Base-by-base conservation (phyloP, 202 grass and related monocot species). In the Sporobolus alterniflorus region DNA sequence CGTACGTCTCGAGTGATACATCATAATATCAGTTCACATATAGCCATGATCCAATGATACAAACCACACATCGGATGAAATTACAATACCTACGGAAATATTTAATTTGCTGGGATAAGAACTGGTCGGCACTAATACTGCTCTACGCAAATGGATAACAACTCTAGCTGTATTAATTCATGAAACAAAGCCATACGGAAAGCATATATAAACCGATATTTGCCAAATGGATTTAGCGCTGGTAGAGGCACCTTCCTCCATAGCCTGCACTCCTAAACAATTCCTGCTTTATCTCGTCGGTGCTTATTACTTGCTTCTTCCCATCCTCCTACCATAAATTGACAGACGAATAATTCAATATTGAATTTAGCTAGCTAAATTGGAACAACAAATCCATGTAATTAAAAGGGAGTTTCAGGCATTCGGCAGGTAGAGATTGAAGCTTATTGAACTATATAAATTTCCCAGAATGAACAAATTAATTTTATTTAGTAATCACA, bases 211-310 rank as follows among this genome's bases (percentile, higher is more conserved):
- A 17, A 28, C 6, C 31, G 56, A 31, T 32, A 29, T 56, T 61
- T 36, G 6, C 25, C 79, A 36, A n/a, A 62, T 71, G 34, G 30
- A 33, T 49, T 72, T 25, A 8, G 31, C 76, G 59, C 46, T 85
- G 81, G 75, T 85, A 95, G 77, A 91, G 73, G 52, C 81, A 87
- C 67, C 89, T 93, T 81, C 89, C 93, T 71, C 89, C 93, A 32
- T 94, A 98, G n/a, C 96, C 91, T 48, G 93, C 92, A 60, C 87
- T 96, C 80, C 77, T 89, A 64, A 92, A 90, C 39, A 98, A 61
- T 46, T 83, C 83, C 76, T 96, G 91, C 74, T 98, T 96, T 22
- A 96, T 96, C 69, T 96, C 87, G 14, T 96, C 87, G 13, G 73
- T 72, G 82, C 74, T 87, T 42, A 81, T 60, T 28, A 64, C 66